Base-by-base conservation (phyloP, 2,329 filamentous ascomycete species). In the Esteya vermicola region DNA sequence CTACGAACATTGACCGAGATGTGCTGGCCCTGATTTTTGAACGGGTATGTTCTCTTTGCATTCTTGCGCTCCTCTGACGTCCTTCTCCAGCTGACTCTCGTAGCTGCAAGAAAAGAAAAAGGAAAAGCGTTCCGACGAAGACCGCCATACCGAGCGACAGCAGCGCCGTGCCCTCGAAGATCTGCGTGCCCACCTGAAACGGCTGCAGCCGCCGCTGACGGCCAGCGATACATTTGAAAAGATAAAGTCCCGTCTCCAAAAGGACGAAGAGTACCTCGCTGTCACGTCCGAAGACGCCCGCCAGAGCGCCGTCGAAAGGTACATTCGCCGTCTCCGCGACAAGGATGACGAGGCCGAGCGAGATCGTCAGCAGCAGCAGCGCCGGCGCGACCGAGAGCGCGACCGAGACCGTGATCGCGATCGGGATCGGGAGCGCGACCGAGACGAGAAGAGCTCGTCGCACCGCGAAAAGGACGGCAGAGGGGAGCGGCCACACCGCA, bases 21-120 rank as follows among this genome's bases (percentile, higher is more conserved):
- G 78, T 79, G 44, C 66, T 93, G 52, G 70, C 71, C 51, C 69
- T 91, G 49, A 83, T 96, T 45, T 95, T 91, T 60, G 78, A 91
- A 52, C 80, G 86, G 50, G 75, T 81, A 62, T 55, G 71, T 62
- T 67, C 60, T 39, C 3, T 10, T 28, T 19, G 25, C 6, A 14
- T 35, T n/a, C 21, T 32, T 18, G 1, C 12, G 4, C 16, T 21
- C 21, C n/a, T 5, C 19, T 5, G 21, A 31, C 22, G 28, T 20
- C 32, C 18, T 2, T 4, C 21, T 28, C 9, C 33, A 26, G 20
- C 33, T 21, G 20, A 33, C 20, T 21, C 8, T 21, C 21, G 3
- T 46, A 81, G 75, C 73, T 95, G 41, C 81, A 85, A 56, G 85
- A 93, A 50, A 95, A 93, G 51, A 95, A 93, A 60, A 81, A 84